Percentiles rank a stretch among this genome's conserved stretches.
These are phyloP conservation scores for Wickerhamomyces pijperi DNA, from an alignment of 805 yeast species.

Conservation along the genomic window DNA sequence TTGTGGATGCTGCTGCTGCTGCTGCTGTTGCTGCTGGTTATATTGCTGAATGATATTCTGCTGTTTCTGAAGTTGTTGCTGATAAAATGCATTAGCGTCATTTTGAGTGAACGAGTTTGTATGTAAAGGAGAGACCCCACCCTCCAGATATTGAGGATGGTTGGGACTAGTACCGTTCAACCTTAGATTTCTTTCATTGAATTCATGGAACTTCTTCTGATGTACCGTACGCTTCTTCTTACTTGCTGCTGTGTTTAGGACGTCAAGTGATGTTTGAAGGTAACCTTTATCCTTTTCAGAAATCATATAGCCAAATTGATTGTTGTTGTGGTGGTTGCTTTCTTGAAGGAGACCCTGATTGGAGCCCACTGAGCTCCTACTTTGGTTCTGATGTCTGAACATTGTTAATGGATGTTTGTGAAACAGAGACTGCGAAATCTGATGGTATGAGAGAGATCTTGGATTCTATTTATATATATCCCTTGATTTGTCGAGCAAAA, in stretches of 20 bases:
- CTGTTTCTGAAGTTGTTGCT: neutral
- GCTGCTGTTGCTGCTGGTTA: conserved; percentile 2
- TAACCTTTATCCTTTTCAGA: conserved; percentile 9
- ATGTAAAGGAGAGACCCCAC: neutral
- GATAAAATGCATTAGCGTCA: neutral
- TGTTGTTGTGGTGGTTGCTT: neutral
- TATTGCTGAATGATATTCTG: conserved; percentile 2
- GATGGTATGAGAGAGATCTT: no score
- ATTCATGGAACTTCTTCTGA: conserved; percentile 17
- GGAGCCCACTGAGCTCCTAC: neutral
- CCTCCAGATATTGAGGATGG: conserved; percentile 1
- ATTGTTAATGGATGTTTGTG: no score
- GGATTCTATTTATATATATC: no score
- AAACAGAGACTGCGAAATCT: no score
- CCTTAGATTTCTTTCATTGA: conserved; percentile 4
- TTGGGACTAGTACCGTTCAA: neutral
- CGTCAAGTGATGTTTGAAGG: conserved; percentile 14
- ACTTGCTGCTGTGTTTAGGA: conserved; percentile 5
- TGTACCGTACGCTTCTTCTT: conserved; percentile 15
- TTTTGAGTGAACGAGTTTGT: neutral
- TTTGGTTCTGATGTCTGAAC: neutral
- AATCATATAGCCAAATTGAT: neutral
- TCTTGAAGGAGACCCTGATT: neutral
- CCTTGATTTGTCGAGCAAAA: no score
- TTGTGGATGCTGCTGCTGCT: conserved; percentile 1